These are phyloP conservation scores for Capsicum pubescens DNA, from an alignment of 257 asterid genomes.

Conservation along the genomic window DNA sequence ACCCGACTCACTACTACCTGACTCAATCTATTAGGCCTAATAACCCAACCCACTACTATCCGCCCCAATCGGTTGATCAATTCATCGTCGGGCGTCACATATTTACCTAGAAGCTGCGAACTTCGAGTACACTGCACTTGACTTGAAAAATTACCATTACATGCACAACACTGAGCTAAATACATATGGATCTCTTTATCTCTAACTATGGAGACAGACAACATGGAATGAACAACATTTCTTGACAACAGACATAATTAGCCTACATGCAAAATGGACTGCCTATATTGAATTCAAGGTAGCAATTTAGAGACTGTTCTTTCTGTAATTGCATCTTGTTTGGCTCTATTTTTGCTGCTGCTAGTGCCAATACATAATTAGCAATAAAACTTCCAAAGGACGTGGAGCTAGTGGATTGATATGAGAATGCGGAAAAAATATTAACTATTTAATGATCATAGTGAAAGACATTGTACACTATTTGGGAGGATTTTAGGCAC, in stretches of 20 bases:
- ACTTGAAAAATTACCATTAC: not conserved
- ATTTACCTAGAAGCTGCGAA: slow-evolving; percentile 25
- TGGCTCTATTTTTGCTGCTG: slow-evolving; percentile 41
- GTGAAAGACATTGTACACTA: slow-evolving; percentile 78
- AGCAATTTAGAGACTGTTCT: slow-evolving; percentile 18
- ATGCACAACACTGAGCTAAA: slow-evolving; percentile 26
- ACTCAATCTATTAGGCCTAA: too few relatives aligned
- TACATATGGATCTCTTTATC: slow-evolving; percentile 5
- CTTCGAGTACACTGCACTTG: slow-evolving; percentile 16
- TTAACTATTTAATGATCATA: slow-evolving; percentile 53
- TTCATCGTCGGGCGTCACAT: not conserved
- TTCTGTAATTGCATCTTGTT: slow-evolving; percentile 40
- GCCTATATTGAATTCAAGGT: not conserved
- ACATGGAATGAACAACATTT: slow-evolving; percentile 15
- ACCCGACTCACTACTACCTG: too few relatives aligned
- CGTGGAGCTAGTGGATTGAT: slow-evolving; percentile 26
- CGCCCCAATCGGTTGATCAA: too few relatives aligned
- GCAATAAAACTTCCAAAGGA: slow-evolving; percentile 37
- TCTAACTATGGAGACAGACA: not conserved
- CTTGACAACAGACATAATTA: slow-evolving; percentile 4
- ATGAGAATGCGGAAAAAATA: slow-evolving; percentile 36
- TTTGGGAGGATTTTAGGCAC: slow-evolving; percentile 74
- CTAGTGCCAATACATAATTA: slow-evolving; percentile 48
- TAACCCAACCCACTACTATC: too few relatives aligned
- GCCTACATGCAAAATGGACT: slow-evolving; percentile 2